These are phyloP conservation scores for Cyamopsis tetragonoloba DNA, from an alignment of 306 rosid species.

Conservation along the genomic window DNA sequence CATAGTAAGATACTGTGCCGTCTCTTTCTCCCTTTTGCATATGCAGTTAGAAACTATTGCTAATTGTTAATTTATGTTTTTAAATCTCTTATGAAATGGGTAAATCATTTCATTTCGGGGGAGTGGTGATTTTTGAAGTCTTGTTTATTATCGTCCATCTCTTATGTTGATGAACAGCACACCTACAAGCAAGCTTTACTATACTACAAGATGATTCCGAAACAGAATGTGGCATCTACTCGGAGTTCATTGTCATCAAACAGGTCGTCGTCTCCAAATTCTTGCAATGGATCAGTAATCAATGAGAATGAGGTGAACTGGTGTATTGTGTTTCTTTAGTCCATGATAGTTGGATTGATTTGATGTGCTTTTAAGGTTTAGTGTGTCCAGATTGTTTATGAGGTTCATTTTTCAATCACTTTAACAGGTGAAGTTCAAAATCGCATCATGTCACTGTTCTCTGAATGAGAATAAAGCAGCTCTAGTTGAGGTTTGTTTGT, in stretches of 20 bases:
- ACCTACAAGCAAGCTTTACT: constrained; percentile 89
- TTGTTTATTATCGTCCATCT: background rate
- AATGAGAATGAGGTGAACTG: constrained; percentile 83
- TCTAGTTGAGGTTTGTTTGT: constrained; percentile 77
- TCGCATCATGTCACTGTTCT: constrained; percentile 72
- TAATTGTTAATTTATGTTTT: background rate
- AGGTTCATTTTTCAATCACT: constrained; percentile 14
- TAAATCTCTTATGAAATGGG: constrained; percentile 1
- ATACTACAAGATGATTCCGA: constrained; percentile 68
- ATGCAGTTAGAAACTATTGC: background rate
- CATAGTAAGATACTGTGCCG: constrained; percentile 49
- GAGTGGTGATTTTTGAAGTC: constrained; percentile 10
- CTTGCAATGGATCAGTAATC: constrained; percentile 63
- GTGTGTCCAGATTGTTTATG: constrained; percentile 3
- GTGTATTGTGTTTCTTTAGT: constrained; percentile 10
- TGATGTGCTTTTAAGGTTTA: constrained; percentile 1
- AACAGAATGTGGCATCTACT: constrained; percentile 53
- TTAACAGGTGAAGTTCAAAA: constrained; percentile 88
- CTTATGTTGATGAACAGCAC: constrained; percentile 51
- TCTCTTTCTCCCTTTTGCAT: constrained; percentile 2
- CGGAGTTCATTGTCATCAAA: constrained; percentile 68
- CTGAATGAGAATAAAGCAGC: constrained; percentile 85
- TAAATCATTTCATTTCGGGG: constrained; percentile 3
- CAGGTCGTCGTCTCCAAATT: constrained; percentile 87
- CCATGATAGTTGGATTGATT: constrained; percentile 9